Conservation (phyloP, 2,329 filamentous ascomycete genomes). For the Calonectria naviculata region DNA sequence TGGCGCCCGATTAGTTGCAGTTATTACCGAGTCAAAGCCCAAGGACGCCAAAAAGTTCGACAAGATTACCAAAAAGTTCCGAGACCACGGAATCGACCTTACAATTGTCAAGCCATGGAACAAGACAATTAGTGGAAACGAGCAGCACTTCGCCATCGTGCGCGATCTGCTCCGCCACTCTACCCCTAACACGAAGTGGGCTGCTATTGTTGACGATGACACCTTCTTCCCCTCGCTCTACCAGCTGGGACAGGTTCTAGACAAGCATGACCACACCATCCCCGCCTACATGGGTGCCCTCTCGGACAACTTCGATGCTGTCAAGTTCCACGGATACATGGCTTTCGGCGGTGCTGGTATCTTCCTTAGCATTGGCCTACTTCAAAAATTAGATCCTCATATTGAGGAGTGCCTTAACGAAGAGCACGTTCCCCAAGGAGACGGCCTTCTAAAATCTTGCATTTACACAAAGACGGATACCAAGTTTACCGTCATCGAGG, state of each 20-base stretch:
- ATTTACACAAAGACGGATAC: slow-evolving; percentile 65
- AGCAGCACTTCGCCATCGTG: slow-evolving; percentile 69
- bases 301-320: slow-evolving; percentile 65
- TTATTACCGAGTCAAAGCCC: slow-evolving; percentile 59
- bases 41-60: slow-evolving; percentile 53
- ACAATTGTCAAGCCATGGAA: slow-evolving; percentile 48
- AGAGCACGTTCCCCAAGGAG: slow-evolving; percentile 53
- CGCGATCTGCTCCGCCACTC: slow-evolving; percentile 58
- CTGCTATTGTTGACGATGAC: slow-evolving; percentile 70
- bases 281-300: slow-evolving; percentile 67
- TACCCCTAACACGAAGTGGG: slow-evolving; percentile 62
- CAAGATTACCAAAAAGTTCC: slow-evolving; percentile 40
- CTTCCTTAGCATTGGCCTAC: slow-evolving; percentile 66
- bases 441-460: slow-evolving; percentile 68
- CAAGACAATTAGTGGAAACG: slow-evolving; percentile 53
- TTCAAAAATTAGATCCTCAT: slow-evolving; percentile 57
- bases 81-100: slow-evolving; percentile 46
- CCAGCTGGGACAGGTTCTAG: slow-evolving; percentile 59
- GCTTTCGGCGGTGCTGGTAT: slow-evolving; percentile 71
- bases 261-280: slow-evolving; percentile 58
- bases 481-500: slow-evolving; percentile 65
- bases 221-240: slow-evolving; percentile 71
- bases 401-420: slow-evolving; percentile 59
- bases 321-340: slow-evolving; percentile 66
- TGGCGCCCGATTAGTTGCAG: slow-evolving; percentile 61